Evolutionary conservation across 441 rosid species (phyloP).

Genomic region (Sinapis alba): DNA sequence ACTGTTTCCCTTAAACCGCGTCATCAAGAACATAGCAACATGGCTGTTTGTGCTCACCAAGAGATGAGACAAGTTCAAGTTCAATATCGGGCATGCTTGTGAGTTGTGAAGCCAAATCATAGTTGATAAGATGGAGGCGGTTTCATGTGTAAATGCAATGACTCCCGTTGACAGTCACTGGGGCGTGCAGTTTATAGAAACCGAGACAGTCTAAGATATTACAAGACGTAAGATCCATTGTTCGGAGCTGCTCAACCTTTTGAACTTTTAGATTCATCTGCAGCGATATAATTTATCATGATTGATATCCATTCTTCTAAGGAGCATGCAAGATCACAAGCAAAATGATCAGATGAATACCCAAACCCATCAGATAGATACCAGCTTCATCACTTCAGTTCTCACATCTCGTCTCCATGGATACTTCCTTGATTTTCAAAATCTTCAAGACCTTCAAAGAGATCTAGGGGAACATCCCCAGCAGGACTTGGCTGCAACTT

Average conservation of each 20-base stretch:
- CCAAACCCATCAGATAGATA: constrained; percentile 40
- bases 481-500: constrained; percentile 53
- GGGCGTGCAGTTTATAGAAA: constrained; percentile 57
- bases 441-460: constrained; percentile 66
- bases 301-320: not conserved
- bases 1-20: constrained; percentile 74
- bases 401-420: constrained; percentile 48
- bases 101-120: constrained; percentile 88
- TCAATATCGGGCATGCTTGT: constrained; percentile 94
- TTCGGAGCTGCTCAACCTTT: constrained; percentile 46
- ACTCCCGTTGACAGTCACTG: too few relatives aligned
- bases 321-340: constrained; percentile 7
- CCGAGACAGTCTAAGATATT: constrained; percentile 1
- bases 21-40: constrained; percentile 68
- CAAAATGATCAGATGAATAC: constrained; percentile 6
- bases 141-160: too few relatives aligned
- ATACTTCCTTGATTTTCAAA: constrained; percentile 60
- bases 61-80: constrained; percentile 68
- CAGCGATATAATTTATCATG: constrained; percentile 13
- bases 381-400: constrained; percentile 47
- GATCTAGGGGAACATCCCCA: constrained; percentile 56
- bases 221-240: constrained; percentile 1
- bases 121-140: constrained; percentile 95
- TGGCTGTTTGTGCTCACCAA: constrained; percentile 88
- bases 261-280: constrained; percentile 58